Base-by-base conservation (phyloP, 768 basidiomycete species). In the Lepiota venenata region DNA sequence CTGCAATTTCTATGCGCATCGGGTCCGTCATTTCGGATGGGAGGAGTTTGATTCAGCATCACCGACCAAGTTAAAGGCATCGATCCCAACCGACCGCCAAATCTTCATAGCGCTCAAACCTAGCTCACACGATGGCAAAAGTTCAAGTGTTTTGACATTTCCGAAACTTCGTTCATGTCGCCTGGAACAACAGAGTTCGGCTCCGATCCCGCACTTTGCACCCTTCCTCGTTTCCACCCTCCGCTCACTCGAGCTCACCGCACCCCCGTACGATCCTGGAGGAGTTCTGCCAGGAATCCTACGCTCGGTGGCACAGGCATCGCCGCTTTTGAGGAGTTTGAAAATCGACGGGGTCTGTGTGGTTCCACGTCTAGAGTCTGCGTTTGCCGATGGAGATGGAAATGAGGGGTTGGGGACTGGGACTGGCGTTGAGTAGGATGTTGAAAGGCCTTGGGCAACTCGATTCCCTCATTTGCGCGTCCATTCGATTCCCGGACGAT, bases 151-250 rank as follows among this genome's bases (percentile, higher is more conserved):
- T 29, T 21, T 54, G 15, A 38, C 51, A 47, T 29, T 54, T 10
- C 52, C 52, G 29, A 40, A 47, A n/a, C 44, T 54, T 18, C 52
- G 38, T 21, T 37, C 52, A 11, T 54, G 52, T 29, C 36, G 25
- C 8, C 52, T 54, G 10, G 15, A 27, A 21, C 52, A 32, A 47
- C 35, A 54, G 4, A 32, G 25, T 6, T 35, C 44, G 1, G 16
- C n/a, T 9, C 52, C 52, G 11, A 36, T 44, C 10, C 52, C 52
- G 4, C 45, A 54, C 36, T 47, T 35, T 27, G 20, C 21, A n/a
- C 22, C 52, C 10, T 54, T 54, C 37, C 45, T 54, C 25, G 20
- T 44, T 4, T 39, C 16, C 6, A 54, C 52, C 4, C 45, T 54
- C 21, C 21, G 15, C 32, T 18, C 36, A 8, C 52, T 54, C 25